Evolutionary conservation across 2,329 filamentous ascomycete species (phyloP).

Genomic region (Diplocarpon mali): DNA sequence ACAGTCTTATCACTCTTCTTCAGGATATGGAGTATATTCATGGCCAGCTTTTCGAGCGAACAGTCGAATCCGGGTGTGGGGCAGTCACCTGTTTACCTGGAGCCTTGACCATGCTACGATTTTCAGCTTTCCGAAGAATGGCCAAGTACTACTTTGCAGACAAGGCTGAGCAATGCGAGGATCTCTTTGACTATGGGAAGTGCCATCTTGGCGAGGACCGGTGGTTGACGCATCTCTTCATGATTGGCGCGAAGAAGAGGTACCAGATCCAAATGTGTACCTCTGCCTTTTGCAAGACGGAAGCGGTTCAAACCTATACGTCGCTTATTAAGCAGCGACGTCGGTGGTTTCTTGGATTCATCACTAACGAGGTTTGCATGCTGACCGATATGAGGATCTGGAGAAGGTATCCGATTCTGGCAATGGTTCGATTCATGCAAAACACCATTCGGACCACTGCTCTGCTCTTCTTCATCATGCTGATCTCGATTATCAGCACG

Average conservation of each 20-base stretch:
- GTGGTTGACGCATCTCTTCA: constrained; percentile 96
- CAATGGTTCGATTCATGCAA: constrained; percentile 83
- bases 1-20: constrained; percentile 79
- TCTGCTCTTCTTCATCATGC: constrained; percentile 86
- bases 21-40: constrained; percentile 99
- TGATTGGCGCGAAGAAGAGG: constrained; percentile 87
- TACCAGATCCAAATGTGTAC: constrained; percentile 98
- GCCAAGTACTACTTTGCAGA: constrained; percentile 98
- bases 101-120: constrained; percentile 88
- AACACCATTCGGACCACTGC: constrained; percentile 94
- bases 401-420: constrained; percentile 79
- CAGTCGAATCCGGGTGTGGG: constrained; percentile 88
- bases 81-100: constrained; percentile 91
- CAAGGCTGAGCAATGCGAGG: constrained; percentile 88
- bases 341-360: constrained; percentile 93
- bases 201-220: constrained; percentile 90
- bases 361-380: constrained; percentile 98
- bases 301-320: constrained; percentile 79
- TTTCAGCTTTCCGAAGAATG: constrained; percentile 93
- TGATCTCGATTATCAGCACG: constrained; percentile 75
- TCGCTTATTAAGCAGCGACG: constrained; percentile 88
- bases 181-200: constrained; percentile 94
- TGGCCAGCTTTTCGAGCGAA: constrained; percentile 90
- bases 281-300: constrained; percentile 95
- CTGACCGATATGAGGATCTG: constrained; percentile 87